A percentile compares a stretch with the other conserved stretches of the same genome.
Conservation (phyloP, 176 grass and related monocot genomes). For the Ampelocalamus luodianensis region DNA sequence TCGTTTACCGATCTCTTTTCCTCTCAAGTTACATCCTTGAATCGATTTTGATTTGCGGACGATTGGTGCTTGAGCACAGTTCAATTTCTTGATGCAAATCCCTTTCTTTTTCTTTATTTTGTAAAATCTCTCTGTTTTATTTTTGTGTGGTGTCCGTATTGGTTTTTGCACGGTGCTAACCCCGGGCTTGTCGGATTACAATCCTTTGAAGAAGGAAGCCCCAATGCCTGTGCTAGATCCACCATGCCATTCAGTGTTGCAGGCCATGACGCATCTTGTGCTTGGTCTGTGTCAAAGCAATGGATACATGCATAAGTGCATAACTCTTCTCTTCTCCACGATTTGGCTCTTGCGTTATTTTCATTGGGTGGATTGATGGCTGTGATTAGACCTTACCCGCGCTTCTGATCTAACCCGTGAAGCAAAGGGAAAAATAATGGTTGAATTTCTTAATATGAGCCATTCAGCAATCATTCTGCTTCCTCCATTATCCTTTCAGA, state of each 20-base stretch:
- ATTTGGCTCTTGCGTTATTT: not conserved
- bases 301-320: constrained; percentile 44
- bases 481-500: not conserved
- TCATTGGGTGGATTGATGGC: constrained; percentile 11
- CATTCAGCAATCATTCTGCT: not conserved
- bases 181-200: constrained; percentile 61
- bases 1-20: rapidly evolving
- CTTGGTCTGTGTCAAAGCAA: constrained; percentile 71
- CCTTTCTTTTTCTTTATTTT: too few species aligned
- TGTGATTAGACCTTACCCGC: constrained; percentile 59
- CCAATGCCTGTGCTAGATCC: constrained; percentile 69
- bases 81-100: not conserved
- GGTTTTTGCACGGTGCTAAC: constrained; percentile 58
- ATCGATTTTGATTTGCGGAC: not conserved
- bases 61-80: constrained; percentile 76
- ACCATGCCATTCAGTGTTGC: constrained; percentile 73
- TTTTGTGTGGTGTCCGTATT: not conserved
- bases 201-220: constrained; percentile 60
- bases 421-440: constrained; percentile 58
- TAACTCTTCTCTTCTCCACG: not conserved
- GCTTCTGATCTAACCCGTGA: constrained; percentile 64
- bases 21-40: not conserved
- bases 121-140: not conserved
- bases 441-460: constrained; percentile 86
- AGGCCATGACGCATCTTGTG: constrained; percentile 44